These are phyloP conservation scores for Oryza nivara DNA, from an alignment of 176 grass and related monocot species.

Conservation along the genomic window DNA sequence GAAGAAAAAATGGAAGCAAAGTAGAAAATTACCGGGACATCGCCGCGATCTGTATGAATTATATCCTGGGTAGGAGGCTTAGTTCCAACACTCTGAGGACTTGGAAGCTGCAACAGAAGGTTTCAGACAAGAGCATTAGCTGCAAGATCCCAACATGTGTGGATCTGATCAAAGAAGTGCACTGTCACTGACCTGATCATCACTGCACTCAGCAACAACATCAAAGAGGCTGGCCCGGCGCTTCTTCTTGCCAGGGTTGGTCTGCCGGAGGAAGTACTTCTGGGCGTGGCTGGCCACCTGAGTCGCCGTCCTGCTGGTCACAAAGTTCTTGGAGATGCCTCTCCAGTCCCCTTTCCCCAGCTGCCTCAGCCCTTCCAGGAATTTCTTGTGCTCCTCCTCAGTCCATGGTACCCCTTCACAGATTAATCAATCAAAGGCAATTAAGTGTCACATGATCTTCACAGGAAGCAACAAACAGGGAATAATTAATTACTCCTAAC, in stretches of 20 bases:
- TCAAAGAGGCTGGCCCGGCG: slow-evolving; percentile 95
- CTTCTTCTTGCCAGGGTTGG: slow-evolving; percentile 81
- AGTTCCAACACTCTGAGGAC: slow-evolving; percentile 14
- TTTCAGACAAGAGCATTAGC: not conserved
- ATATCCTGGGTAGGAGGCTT: slow-evolving; percentile 48
- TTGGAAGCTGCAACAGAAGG: slow-evolving; percentile 39
- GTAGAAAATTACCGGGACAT: slow-evolving; percentile 38
- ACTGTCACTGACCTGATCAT: slow-evolving; percentile 24
- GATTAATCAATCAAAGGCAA: not conserved
- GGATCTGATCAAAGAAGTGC: not conserved
- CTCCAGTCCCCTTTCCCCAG: slow-evolving; percentile 93
- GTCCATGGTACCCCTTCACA: slow-evolving; percentile 84
- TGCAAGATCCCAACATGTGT: not conserved
- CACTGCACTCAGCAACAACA: slow-evolving; percentile 35
- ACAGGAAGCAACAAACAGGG: not conserved
- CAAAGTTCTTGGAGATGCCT: slow-evolving; percentile 91
- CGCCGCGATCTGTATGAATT: slow-evolving; percentile 55
- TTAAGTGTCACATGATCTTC: not conserved
- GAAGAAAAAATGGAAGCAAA: not conserved
- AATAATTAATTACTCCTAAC: not conserved
- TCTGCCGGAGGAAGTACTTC: slow-evolving; percentile 92
- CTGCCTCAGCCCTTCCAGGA: slow-evolving; percentile 72
- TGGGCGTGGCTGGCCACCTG: slow-evolving; percentile 99
- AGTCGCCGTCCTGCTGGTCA: slow-evolving; percentile 80
- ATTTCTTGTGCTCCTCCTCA: slow-evolving; percentile 92